These are phyloP conservation scores for Olyra latifolia DNA, from an alignment of 176 grass and related monocot species.

Conservation along the genomic window DNA sequence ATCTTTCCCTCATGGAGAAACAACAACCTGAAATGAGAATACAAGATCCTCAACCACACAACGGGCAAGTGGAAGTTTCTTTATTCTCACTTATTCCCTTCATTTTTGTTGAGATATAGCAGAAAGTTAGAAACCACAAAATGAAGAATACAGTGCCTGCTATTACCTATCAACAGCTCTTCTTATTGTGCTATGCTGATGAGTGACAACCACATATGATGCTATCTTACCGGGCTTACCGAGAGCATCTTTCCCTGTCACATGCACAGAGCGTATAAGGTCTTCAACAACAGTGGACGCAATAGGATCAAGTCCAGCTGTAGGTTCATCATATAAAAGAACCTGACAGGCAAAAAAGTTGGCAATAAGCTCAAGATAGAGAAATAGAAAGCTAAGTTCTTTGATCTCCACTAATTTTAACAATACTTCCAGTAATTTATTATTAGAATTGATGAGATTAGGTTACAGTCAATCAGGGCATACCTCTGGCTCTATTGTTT, in stretches of 20 bases:
- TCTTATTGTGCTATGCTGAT: constrained; percentile 98
- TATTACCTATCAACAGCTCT: constrained; percentile 91
- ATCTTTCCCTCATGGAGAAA: constrained; percentile 88
- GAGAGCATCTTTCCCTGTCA: constrained; percentile 59
- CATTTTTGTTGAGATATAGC: too few relatives aligned
- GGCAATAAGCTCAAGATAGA: background rate
- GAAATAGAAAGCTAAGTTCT: constrained; percentile 2
- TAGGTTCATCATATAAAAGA: constrained; percentile 93
- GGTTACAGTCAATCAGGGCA: constrained; percentile 10
- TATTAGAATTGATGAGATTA: constrained; percentile 13
- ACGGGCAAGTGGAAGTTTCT: background rate
- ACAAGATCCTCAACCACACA: background rate
- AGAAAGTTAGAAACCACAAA: background rate
- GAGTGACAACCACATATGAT: constrained; percentile 88
- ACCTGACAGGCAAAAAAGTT: constrained; percentile 50
- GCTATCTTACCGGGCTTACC: constrained; percentile 78
- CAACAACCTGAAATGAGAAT: constrained; percentile 62
- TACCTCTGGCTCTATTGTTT: constrained; percentile 91
- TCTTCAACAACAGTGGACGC: constrained; percentile 98
- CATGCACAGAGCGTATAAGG: constrained; percentile 88
- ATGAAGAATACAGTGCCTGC: background rate
- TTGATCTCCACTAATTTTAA: background rate
- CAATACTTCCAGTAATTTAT: constrained; percentile 8
- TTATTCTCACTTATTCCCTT: too few relatives aligned
- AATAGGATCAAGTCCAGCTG: constrained; percentile 95